Conservation (phyloP, 768 basidiomycete species). For the Termitomyces sp. region DNA sequence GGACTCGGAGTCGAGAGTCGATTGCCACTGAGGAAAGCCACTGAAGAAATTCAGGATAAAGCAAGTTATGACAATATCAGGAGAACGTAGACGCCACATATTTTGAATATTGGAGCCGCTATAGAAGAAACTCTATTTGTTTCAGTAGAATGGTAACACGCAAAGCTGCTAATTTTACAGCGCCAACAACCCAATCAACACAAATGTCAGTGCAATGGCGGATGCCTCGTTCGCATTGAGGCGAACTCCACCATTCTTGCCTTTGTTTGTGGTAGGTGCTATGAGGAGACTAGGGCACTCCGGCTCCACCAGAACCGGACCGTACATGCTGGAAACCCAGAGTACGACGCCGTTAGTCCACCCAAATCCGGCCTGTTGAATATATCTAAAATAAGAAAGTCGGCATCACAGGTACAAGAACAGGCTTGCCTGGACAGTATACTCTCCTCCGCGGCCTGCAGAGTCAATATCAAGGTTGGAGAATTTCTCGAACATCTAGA, state of each 20-base stretch:
- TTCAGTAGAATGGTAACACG: neutral
- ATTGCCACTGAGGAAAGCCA: neutral
- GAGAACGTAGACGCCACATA: neutral
- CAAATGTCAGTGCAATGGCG: neutral
- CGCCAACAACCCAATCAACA: neutral
- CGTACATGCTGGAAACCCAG: conserved; percentile 70
- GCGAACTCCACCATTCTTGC: conserved; percentile 11
- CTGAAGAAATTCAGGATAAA: neutral
- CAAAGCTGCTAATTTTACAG: neutral
- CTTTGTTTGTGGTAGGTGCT: conserved; percentile 13
- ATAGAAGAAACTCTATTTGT: neutral
- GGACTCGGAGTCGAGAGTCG: neutral
- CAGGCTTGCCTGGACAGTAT: conserved; percentile 67
- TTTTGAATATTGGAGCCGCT: neutral
- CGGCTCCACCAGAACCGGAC: conserved; percentile 52
- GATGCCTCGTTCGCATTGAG: conserved; percentile 1
- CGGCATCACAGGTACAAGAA: conserved; percentile 8
- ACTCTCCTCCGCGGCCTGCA: conserved; percentile 80
- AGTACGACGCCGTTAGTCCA: conserved; percentile 86
- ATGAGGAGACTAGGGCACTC: conserved; percentile 50
- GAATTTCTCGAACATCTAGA: conserved; percentile 87
- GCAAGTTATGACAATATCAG: neutral
- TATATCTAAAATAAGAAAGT: neutral
- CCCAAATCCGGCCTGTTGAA: conserved; percentile 64
- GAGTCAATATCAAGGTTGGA: conserved; percentile 74